Evolutionary conservation across 164 flowering plant species (phyloP), one percentile per base, ranked within the genome.

Genomic region (Houttuynia cordata): DNA sequence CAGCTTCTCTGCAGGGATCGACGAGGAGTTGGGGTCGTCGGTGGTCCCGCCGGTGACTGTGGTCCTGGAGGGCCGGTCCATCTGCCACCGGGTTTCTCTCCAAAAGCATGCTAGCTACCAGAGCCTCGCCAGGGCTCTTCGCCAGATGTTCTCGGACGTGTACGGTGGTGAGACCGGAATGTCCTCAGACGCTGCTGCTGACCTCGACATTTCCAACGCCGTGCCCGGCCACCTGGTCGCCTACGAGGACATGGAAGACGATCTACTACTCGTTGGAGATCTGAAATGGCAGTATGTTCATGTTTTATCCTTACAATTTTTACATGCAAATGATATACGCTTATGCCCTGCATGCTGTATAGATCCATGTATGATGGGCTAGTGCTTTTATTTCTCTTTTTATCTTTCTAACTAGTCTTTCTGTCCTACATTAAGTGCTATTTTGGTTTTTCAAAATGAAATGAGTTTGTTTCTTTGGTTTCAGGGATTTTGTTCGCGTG

Each of bases 191-290:
- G n/a, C n/a, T n/a, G n/a, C n/a, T 0, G 10, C 59, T 18, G 71
- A 68, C 45, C 68, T 83, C 57, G 78, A 81, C 61, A 78, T 88
- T 13, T 74, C 85, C 0, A 88, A 84, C 62, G 90, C 92, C 25
- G 58, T 88, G 57, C 96, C 96, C 1, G 96, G 96, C 37, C 78
- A 86, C 56, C 69, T 86, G 61, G 56, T 88, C 45, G 96, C 96
- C 39, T 88, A 85, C 62, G 96, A 88, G 68, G 96, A 88, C 65
- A 74, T 88, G 71, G 96, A 88, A 61, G 80, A 86, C 56, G 96
- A 88, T 66, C 90, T 88, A 17, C 92, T 88, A 62, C 89, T 88
- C 42, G 92, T 75, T 58, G 92, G 96, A 23, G 96, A 88, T 60
- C 92, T 88, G 24, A 73, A 79, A 39, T 88, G 92, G 92, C 84